A percentile compares a stretch with the other conserved stretches of the same genome.
Evolutionary conservation across 345 rosid genomes (phyloP).

Genomic region (Aegle marmelos): DNA sequence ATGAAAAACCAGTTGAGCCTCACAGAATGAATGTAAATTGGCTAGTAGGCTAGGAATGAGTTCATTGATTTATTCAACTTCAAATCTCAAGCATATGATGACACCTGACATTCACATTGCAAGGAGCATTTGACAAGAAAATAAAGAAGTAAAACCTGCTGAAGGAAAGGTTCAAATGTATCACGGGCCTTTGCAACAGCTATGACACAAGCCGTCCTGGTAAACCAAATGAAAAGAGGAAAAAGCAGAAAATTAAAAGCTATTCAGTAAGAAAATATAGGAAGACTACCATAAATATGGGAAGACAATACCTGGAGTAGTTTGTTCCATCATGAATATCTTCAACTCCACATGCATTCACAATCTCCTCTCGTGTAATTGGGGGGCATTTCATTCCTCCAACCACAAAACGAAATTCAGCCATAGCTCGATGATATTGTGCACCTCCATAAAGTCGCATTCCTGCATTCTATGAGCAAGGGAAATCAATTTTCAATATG

Average conservation of each 20-base stretch:
- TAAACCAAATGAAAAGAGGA: slow-evolving; percentile 21
- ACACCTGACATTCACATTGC: not conserved
- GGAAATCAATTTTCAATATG: not conserved
- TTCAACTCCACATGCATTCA: slow-evolving; percentile 96
- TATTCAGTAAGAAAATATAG: slow-evolving; percentile 7
- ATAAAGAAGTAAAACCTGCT: slow-evolving; percentile 43
- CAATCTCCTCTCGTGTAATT: slow-evolving; percentile 90
- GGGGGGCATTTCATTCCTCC: slow-evolving; percentile 94
- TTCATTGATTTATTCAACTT: not conserved
- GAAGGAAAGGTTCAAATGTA: slow-evolving; percentile 93
- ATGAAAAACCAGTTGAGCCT: not conserved
- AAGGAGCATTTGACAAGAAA: not conserved
- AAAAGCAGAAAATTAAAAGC: slow-evolving; percentile 2
- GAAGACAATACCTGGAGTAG: slow-evolving; percentile 65
- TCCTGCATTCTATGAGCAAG: slow-evolving; percentile 65
- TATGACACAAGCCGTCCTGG: slow-evolving; percentile 94
- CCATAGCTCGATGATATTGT: slow-evolving; percentile 95
- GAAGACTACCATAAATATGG: slow-evolving; percentile 13
- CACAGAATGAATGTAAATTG: not conserved
- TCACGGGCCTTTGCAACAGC: slow-evolving; percentile 98
- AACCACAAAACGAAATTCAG: slow-evolving; percentile 89
- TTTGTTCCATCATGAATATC: slow-evolving; percentile 97
- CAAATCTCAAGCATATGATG: not conserved
- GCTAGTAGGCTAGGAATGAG: not conserved
- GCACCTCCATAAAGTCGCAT: slow-evolving; percentile 99